These are phyloP conservation scores for Karstenula rhodostoma DNA, from an alignment of 2,329 filamentous ascomycete genomes.

Conservation along the genomic window DNA sequence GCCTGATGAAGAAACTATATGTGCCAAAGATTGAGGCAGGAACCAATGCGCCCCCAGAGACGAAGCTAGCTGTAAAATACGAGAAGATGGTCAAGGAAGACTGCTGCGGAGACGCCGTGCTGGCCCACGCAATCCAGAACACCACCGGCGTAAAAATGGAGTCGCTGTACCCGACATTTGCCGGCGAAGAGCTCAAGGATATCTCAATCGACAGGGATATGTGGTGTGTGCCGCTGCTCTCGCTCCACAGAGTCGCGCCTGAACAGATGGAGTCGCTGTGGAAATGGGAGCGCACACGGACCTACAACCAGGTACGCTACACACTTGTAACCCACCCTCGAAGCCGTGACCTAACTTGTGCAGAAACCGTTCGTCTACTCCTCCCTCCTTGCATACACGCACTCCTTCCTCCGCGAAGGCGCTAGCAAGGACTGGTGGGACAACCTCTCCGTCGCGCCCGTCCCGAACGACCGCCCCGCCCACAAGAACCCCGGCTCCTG, in stretches of 20 bases:
- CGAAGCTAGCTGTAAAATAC: slow-evolving; percentile 40
- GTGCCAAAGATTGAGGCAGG: slow-evolving; percentile 36
- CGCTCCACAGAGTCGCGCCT: slow-evolving; percentile 49
- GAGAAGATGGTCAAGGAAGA: slow-evolving; percentile 52
- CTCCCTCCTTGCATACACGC: slow-evolving; percentile 48
- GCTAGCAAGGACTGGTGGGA: slow-evolving; percentile 48
- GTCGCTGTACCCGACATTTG: slow-evolving; percentile 50
- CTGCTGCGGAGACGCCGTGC: slow-evolving; percentile 53
- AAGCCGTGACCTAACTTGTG: slow-evolving; percentile 18
- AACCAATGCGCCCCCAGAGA: slow-evolving; percentile 40
- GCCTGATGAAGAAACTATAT: slow-evolving; percentile 60
- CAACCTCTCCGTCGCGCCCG: slow-evolving; percentile 42
- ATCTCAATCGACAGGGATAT: slow-evolving; percentile 50
- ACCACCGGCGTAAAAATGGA: slow-evolving; percentile 45
- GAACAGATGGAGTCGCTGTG: slow-evolving; percentile 60
- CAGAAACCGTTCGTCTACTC: slow-evolving; percentile 50
- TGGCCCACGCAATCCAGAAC: slow-evolving; percentile 50
- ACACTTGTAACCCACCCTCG: neutral
- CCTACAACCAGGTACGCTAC: slow-evolving; percentile 40
- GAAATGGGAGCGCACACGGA: slow-evolving; percentile 55
- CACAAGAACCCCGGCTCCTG: slow-evolving; percentile 44
- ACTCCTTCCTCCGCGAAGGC: slow-evolving; percentile 42
- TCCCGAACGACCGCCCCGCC: slow-evolving; percentile 45
- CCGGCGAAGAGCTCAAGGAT: slow-evolving; percentile 59
- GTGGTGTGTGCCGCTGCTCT: slow-evolving; percentile 56